These are phyloP conservation scores for Hebeloma cylindrosporum DNA, from an alignment of 768 basidiomycete species.

Conservation along the genomic window DNA sequence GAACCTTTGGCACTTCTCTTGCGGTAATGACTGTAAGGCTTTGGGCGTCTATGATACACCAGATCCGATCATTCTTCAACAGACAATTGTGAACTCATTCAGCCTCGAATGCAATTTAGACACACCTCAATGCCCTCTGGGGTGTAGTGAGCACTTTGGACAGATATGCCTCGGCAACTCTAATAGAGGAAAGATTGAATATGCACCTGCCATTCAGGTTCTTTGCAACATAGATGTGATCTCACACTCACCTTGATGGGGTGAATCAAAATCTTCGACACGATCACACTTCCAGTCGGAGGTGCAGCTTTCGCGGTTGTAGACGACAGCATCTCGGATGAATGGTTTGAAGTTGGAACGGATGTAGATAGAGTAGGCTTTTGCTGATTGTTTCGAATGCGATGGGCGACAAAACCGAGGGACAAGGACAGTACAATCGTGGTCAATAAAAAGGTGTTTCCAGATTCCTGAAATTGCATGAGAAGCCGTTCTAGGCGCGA, in stretches of 20 bases:
- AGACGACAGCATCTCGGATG: background rate
- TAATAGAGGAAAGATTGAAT: constrained; percentile 24
- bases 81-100: no score
- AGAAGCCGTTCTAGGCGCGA: constrained; percentile 5
- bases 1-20: constrained; percentile 59
- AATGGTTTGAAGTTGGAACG: no score
- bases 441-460: constrained; percentile 10
- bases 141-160: constrained; percentile 55
- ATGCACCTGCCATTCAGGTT: background rate
- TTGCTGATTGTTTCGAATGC: constrained; percentile 1
- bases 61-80: constrained; percentile 64
- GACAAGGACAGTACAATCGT: constrained; percentile 12
- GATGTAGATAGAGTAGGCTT: background rate
- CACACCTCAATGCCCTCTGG: constrained; percentile 65
- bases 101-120: constrained; percentile 7
- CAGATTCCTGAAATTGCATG: constrained; percentile 5
- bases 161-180: constrained; percentile 73
- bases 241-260: constrained; percentile 59
- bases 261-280: constrained; percentile 62
- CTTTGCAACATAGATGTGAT: background rate
- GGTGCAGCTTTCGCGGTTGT: constrained; percentile 11
- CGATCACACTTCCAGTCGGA: constrained; percentile 35
- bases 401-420: constrained; percentile 8
- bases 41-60: constrained; percentile 63
- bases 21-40: constrained; percentile 63